Evolutionary conservation across 2,329 filamentous ascomycete species (phyloP).

Genomic region (Periconia macrospinosa): DNA sequence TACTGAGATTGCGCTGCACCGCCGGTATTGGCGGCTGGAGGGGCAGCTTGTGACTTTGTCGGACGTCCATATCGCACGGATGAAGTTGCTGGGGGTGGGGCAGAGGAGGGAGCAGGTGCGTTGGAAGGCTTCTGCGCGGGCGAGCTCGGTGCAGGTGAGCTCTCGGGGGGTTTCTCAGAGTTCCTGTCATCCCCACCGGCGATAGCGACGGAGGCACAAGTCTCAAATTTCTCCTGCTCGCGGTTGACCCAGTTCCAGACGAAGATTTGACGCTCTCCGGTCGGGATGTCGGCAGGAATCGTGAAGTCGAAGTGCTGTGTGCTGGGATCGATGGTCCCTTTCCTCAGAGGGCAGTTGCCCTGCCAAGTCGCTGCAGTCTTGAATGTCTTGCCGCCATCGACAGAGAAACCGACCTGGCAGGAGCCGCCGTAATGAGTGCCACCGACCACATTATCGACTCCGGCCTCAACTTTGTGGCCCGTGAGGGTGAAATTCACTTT

Average conservation of each 20-base stretch:
- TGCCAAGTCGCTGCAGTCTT: conserved; percentile 50
- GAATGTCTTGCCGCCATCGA: conserved; percentile 49
- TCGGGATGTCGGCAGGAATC: conserved; percentile 47
- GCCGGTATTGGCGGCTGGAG: not conserved
- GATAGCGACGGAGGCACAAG: conserved; percentile 51
- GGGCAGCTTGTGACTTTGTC: not conserved
- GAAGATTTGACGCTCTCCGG: conserved; percentile 47
- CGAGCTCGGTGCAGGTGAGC: conserved; percentile 2
- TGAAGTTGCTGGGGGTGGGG: not conserved
- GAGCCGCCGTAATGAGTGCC: conserved; percentile 52
- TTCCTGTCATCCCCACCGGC: conserved; percentile 21
- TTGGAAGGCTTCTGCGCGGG: conserved; percentile 1
- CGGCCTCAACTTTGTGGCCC: conserved; percentile 24
- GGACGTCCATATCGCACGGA: not conserved
- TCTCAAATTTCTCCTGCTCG: conserved; percentile 51
- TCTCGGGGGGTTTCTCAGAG: conserved; percentile 12
- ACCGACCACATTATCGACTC: conserved; percentile 24
- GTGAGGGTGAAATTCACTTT: conserved; percentile 46
- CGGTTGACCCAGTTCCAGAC: conserved; percentile 54
- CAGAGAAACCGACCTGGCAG: conserved; percentile 51
- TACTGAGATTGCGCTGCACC: conserved; percentile 23
- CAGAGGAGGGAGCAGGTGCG: not conserved
- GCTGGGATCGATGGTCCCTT: conserved; percentile 37
- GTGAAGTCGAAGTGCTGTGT: conserved; percentile 51
- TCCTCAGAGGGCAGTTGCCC: conserved; percentile 51